Evolutionary conservation across 305 asterid species (phyloP).

Genomic region (Fraxinus sp.): DNA sequence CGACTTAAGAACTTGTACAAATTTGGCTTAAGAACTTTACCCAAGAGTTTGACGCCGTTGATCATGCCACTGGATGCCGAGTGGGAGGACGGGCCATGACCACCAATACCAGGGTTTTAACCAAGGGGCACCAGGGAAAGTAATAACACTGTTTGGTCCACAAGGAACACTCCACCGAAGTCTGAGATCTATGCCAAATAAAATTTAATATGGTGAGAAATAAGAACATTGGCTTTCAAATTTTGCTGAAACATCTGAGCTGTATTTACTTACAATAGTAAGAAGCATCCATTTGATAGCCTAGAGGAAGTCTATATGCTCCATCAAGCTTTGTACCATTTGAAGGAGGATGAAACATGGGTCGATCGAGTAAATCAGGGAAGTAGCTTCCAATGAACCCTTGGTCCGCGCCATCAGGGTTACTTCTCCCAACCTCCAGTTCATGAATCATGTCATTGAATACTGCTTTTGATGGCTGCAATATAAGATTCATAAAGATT

Average conservation of each 20-base stretch:
- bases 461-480: constrained; percentile 73
- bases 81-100: constrained; percentile 95
- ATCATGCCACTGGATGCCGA: constrained; percentile 84
- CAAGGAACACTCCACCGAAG: constrained; percentile 93
- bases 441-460: constrained; percentile 84
- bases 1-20: neutral
- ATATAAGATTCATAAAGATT: neutral
- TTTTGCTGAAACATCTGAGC: neutral
- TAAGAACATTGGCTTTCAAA: neutral
- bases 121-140: constrained; percentile 92
- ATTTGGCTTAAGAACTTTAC: constrained; percentile 32
- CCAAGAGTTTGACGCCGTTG: constrained; percentile 75
- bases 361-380: constrained; percentile 68
- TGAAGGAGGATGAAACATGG: constrained; percentile 64
- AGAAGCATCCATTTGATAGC: constrained; percentile 98
- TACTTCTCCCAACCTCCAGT: constrained; percentile 50
- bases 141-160: constrained; percentile 86
- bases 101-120: constrained; percentile 99
- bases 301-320: constrained; percentile 75
- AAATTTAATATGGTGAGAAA: neutral
- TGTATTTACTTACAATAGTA: constrained; percentile 68
- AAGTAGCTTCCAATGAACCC: constrained; percentile 81
- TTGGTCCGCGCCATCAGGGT: constrained; percentile 96
- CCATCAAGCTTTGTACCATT: constrained; percentile 77
- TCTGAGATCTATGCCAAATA: constrained; percentile 54